These are phyloP conservation scores for Termitomyces sp. DNA, from an alignment of 768 basidiomycete genomes.

Conservation along the genomic window DNA sequence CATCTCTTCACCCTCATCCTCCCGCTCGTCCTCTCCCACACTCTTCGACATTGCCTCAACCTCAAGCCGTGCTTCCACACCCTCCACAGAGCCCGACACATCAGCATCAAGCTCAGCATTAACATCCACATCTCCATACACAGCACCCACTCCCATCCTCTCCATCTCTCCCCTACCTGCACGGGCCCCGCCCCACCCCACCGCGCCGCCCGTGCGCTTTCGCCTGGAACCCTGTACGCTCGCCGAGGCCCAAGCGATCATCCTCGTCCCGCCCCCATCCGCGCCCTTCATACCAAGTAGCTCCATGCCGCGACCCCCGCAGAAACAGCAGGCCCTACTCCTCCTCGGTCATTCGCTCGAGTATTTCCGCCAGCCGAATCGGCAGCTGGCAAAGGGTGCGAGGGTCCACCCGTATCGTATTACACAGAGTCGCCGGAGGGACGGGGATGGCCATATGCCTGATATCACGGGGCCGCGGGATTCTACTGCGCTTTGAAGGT, in stretches of 20 bases:
- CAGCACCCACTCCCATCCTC: constrained; percentile 25
- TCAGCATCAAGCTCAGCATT: no score
- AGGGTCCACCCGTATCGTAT: constrained; percentile 56
- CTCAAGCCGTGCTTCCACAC: no score
- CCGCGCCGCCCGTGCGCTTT: constrained; percentile 9
- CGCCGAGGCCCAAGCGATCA: constrained; percentile 47
- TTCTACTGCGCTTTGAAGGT: no score
- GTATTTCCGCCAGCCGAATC: constrained; percentile 36
- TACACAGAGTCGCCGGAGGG: constrained; percentile 18
- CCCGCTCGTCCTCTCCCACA: no score
- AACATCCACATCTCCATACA: no score
- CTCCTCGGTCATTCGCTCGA: constrained; percentile 45
- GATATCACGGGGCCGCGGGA: no score
- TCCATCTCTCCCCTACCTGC: constrained; percentile 20
- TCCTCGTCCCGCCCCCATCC: constrained; percentile 34
- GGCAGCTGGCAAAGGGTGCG: constrained; percentile 37
- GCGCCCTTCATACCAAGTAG: constrained; percentile 17
- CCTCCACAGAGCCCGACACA: no score
- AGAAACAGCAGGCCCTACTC: constrained; percentile 31
- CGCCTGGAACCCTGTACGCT: constrained; percentile 43
- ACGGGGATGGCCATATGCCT: no score
- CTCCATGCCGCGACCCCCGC: constrained; percentile 5
- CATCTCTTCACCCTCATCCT: no score
- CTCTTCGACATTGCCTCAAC: no score
- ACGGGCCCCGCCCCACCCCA: constrained; percentile 14